These are phyloP conservation scores for Schwanniomyces yamadae DNA, from an alignment of 805 yeast genomes.

Conservation along the genomic window DNA sequence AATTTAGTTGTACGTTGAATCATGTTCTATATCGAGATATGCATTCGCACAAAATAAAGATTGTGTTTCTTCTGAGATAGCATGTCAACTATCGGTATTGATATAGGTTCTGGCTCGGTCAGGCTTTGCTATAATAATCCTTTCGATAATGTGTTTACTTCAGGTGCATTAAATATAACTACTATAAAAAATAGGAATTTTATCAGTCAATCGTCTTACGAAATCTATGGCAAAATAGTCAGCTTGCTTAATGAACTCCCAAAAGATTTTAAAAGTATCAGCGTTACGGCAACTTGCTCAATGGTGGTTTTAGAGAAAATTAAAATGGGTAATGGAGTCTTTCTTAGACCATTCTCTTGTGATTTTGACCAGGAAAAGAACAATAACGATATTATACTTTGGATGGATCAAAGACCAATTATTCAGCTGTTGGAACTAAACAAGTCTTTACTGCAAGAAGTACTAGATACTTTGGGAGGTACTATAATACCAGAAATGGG, in stretches of 20 bases:
- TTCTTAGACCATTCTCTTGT: conserved; percentile 33
- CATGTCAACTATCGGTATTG: conserved; percentile 39
- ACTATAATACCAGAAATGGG: conserved; percentile 57
- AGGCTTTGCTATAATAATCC: conserved; percentile 33
- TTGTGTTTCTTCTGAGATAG: background rate
- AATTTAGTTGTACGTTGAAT: too few relatives aligned
- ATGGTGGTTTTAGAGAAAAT: conserved; percentile 43
- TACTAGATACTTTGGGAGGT: conserved; percentile 37
- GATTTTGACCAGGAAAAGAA: conserved; percentile 12
- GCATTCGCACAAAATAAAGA: background rate
- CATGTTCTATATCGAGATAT: too few relatives aligned
- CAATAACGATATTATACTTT: conserved; percentile 46
- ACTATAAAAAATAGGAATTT: conserved; percentile 15
- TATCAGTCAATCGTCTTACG: conserved; percentile 42
- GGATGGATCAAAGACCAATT: conserved; percentile 57
- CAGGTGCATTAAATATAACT: conserved; percentile 16
- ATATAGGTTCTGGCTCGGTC: conserved; percentile 52
- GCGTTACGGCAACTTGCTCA: conserved; percentile 59
- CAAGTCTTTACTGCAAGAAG: conserved; percentile 16
- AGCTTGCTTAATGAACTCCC: conserved; percentile 16
- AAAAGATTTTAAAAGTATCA: conserved; percentile 8
- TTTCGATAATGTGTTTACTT: conserved; percentile 12
- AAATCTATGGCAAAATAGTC: conserved; percentile 34
- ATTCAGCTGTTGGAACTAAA: conserved; percentile 33
- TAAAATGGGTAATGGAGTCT: conserved; percentile 11